Percentiles rank a stretch among this genome's conserved stretches.
These are phyloP conservation scores for Sequoiadendron giganteum DNA, from an alignment of 75 land plant species.

Conservation along the genomic window DNA sequence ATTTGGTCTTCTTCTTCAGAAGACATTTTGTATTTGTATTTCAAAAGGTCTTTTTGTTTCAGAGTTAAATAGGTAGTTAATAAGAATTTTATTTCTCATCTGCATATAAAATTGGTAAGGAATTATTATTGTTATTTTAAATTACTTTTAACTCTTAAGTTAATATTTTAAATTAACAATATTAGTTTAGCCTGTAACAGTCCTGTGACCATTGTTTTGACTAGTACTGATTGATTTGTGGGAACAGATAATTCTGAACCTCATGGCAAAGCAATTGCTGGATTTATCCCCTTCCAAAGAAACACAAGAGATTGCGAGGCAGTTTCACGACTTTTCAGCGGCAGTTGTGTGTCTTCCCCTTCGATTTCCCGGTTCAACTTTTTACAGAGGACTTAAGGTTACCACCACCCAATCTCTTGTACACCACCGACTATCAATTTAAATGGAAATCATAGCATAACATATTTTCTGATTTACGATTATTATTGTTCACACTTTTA, in stretches of 20 bases:
- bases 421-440: too few species aligned
- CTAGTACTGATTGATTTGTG: not conserved
- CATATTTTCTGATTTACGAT: too few species aligned
- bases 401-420: not conserved
- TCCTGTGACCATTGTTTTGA: not conserved
- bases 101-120: too few species aligned
- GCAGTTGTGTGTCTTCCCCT: conserved; percentile 50
- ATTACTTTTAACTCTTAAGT: too few species aligned
- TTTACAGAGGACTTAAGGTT: conserved; percentile 64
- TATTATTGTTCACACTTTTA: too few species aligned
- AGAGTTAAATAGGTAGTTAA: too few species aligned
- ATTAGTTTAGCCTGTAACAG: not conserved
- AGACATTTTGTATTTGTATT: too few species aligned
- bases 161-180: too few species aligned
- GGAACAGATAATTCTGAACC: conserved; percentile 42
- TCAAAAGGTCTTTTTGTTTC: too few species aligned
- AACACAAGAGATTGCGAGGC: conserved; percentile 29
- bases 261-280: conserved; percentile 59
- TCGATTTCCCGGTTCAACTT: conserved; percentile 41
- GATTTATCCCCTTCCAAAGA: conserved; percentile 41
- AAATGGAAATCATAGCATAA: not conserved
- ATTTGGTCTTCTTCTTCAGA: too few species aligned
- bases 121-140: too few species aligned
- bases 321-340: conserved; percentile 42
- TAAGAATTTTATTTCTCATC: too few species aligned